Percentiles rank a stretch among this genome's conserved stretches.
phyloP scores from a whole-genome alignment of 2,329 filamentous ascomycete genomes.

The Fusarium equiseti region DNA sequence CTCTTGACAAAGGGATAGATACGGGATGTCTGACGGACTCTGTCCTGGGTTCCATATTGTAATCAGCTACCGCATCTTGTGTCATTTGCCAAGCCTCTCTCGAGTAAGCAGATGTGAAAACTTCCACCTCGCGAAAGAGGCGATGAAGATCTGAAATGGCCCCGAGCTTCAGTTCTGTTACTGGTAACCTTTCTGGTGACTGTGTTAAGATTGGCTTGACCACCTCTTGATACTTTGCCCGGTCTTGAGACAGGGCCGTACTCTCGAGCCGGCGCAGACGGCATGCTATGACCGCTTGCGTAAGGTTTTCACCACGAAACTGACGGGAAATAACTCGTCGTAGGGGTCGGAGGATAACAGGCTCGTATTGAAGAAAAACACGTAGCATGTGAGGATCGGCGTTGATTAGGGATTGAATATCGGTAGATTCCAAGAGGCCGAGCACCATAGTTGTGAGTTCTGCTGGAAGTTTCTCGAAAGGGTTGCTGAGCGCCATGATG shows the following conservation, averaged over 20 bases:
- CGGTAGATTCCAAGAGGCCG: neutral
- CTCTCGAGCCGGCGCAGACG: neutral
- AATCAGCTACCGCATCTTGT: too few species aligned
- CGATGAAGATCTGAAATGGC: neutral
- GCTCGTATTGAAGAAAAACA: neutral
- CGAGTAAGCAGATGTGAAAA: neutral
- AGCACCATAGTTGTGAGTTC: neutral
- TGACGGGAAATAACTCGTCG: neutral
- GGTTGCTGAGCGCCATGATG: neutral
- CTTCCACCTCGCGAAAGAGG: neutral
- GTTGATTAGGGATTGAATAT: neutral
- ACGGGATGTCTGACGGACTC: too few species aligned
- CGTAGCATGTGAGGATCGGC: neutral
- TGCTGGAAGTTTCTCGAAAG: neutral
- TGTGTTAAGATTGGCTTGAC: neutral
- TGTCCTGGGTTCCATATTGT: too few species aligned
- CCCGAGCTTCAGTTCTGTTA: neutral
- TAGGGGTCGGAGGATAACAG: neutral
- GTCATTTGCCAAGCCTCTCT: neutral
- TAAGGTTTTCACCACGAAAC: neutral
- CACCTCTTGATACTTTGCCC: neutral
- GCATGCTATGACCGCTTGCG: neutral
- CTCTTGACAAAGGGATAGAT: neutral
- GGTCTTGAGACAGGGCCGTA: accelerated
- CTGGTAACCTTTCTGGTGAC: neutral